phyloP scores from a whole-genome alignment of 1,139 yeast genomes.

The Geotrichum carabidarum region DNA sequence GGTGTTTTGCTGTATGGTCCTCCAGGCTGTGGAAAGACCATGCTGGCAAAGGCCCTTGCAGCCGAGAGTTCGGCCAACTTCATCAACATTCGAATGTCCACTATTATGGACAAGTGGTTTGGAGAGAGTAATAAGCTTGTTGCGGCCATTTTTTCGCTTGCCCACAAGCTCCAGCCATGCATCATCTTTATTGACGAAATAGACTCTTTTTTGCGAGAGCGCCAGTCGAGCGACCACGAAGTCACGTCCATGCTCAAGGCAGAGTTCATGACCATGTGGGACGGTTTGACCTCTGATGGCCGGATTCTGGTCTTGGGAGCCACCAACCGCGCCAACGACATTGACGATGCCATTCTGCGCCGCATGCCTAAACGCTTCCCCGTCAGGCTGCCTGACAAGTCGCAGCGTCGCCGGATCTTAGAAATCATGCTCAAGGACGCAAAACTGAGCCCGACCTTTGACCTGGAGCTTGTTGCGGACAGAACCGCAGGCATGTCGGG shows the following conservation, averaged over 20 bases:
- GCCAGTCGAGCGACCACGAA: slow-evolving; percentile 84
- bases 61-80: slow-evolving; percentile 89
- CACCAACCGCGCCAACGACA: slow-evolving; percentile 86
- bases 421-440: slow-evolving; percentile 62
- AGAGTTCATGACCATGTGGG: slow-evolving; percentile 98
- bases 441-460: slow-evolving; percentile 50
- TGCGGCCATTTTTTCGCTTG: slow-evolving; percentile 87
- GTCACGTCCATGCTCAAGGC: slow-evolving; percentile 94
- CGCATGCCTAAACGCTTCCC: slow-evolving; percentile 90
- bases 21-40: slow-evolving; percentile 97
- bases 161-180: slow-evolving; percentile 87
- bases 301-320: slow-evolving; percentile 89
- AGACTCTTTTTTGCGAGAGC: slow-evolving; percentile 85
- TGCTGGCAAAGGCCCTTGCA: slow-evolving; percentile 95
- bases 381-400: slow-evolving; percentile 63
- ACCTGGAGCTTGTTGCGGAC: slow-evolving; percentile 54
- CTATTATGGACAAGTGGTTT: slow-evolving; percentile 96
- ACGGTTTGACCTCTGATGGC: slow-evolving; percentile 75
- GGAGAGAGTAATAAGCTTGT: slow-evolving; percentile 94
- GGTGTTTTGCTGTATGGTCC: slow-evolving; percentile 94
- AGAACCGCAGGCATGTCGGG: slow-evolving; percentile 80
- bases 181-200: slow-evolving; percentile 94
- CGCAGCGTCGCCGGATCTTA: slow-evolving; percentile 68
- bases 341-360: slow-evolving; percentile 86
- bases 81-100: slow-evolving; percentile 86